Evolutionary conservation across 2,329 filamentous ascomycete genomes (phyloP).

Genomic region (Helotiales sp.): DNA sequence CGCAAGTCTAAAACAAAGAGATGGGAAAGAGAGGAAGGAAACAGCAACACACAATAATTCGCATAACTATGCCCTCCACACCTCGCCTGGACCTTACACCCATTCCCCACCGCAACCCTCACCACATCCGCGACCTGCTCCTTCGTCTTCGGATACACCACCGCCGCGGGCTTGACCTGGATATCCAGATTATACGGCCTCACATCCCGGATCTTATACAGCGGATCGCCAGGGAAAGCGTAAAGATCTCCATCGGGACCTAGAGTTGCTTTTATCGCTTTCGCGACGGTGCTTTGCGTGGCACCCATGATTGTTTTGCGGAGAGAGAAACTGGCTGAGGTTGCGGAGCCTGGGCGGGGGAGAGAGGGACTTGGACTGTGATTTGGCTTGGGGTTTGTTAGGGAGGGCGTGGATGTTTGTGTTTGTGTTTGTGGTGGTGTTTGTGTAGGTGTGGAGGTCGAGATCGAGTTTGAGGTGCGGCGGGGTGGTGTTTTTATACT

Average conservation of each 20-base stretch:
- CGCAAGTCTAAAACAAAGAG: no score
- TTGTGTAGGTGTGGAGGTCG: not conserved
- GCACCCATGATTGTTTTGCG: slow-evolving; percentile 20
- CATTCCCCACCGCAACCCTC: slow-evolving; percentile 48
- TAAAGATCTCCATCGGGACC: slow-evolving; percentile 26
- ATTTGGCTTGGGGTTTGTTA: not conserved
- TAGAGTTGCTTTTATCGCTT: slow-evolving; percentile 24
- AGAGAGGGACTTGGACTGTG: not conserved
- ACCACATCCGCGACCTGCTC: slow-evolving; percentile 51
- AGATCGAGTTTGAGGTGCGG: no score
- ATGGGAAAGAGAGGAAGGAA: not conserved
- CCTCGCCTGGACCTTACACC: slow-evolving; percentile 54
- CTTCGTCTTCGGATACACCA: slow-evolving; percentile 39
- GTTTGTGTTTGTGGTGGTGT: not conserved
- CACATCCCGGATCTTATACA: slow-evolving; percentile 29
- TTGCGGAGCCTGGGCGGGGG: not conserved
- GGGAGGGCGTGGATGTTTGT: not conserved
- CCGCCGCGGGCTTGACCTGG: slow-evolving; percentile 29
- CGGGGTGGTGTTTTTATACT: not conserved
- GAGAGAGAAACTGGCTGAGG: not conserved
- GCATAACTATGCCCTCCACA: slow-evolving; percentile 60
- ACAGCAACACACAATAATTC: slow-evolving; percentile 44
- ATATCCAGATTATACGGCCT: slow-evolving; percentile 35
- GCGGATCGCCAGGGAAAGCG: slow-evolving; percentile 30
- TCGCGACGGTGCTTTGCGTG: slow-evolving; percentile 18